These are phyloP conservation scores for Amyloporia xantha DNA, from an alignment of 768 basidiomycete species.

Conservation along the genomic window DNA sequence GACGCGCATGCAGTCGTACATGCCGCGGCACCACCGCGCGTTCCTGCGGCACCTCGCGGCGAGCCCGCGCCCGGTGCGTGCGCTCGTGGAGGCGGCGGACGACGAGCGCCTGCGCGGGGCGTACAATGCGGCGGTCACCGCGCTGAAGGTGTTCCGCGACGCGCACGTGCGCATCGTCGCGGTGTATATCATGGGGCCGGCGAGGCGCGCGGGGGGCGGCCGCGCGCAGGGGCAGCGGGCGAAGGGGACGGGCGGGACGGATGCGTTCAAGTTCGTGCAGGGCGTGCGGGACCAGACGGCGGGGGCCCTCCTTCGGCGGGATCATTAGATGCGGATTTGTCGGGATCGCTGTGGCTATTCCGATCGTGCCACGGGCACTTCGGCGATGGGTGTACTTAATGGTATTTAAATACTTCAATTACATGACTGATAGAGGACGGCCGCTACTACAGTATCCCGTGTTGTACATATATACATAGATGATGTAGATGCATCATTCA, in stretches of 20 bases:
- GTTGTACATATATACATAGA: neutral
- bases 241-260: conserved; percentile 53
- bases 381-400: too few species aligned
- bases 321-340: neutral
- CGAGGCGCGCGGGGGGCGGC: conserved; percentile 8
- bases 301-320: conserved; percentile 22
- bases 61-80: conserved; percentile 42
- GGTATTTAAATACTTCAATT: too few species aligned
- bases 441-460: too few species aligned
- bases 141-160: conserved; percentile 51
- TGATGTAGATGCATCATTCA: neutral
- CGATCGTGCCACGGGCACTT: too few species aligned
- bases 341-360: neutral
- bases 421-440: neutral
- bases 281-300: conserved; percentile 46
- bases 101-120: conserved; percentile 25
- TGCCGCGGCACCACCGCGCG: conserved; percentile 53
- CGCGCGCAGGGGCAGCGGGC: neutral
- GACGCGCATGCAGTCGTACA: conserved; percentile 50
- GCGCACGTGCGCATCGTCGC: conserved; percentile 51
- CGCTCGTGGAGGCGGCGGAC: conserved; percentile 28
- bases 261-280: conserved; percentile 50
- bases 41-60: conserved; percentile 47
- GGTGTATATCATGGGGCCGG: conserved; percentile 47
- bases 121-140: conserved; percentile 43